Base-by-base conservation (phyloP, 345 rosid species). In the Sonneratia caseolaris region DNA sequence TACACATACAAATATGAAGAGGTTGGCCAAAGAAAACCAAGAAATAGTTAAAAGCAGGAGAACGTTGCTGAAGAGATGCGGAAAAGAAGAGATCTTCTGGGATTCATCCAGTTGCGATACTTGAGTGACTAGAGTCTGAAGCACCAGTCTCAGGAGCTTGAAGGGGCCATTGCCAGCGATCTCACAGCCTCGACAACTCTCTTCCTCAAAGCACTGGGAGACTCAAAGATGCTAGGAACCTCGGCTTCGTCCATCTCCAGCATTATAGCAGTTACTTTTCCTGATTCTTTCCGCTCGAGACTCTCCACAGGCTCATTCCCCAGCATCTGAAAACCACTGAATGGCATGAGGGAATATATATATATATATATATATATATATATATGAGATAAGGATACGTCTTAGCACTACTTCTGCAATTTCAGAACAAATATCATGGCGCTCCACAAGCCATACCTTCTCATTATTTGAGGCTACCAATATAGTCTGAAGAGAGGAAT, bases 391-490 rank as follows among this genome's bases (percentile, higher is more conserved):
- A 42, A 42, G 45, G 45, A 42, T 42, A 9, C 45, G 5, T 42
- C 3, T 42, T 42, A 42, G 45, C 45, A 42, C 10, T 42, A 42
- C 10, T 3, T 42, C 45, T 42, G 45, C 45, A 42, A 42, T 42
- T 42, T 42, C 45, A 42, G 10, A 4, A 42, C 45, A 42, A 4
- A 62, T n/a, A 27, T 13, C 18, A 6, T 32, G 66, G 19, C 13
- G 18, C 38, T 27, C 5, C 4, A 14, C 27, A 32, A 24, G 47
- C 51, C 71, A 76, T 82, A 93, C 98, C 89, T 79, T 81, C 65
- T 92, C 79, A 87, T 88, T 91, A 73, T 92, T 86, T 68, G 98
- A 96, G 71, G 88, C 84, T 22, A 91, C 95, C 79, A 94, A 79
- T 78, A 88, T 75, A 4, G 88, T 87, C 79, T 94, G 98, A 79